Evolutionary conservation across 1,284 basidiomycete genomes (phyloP).

Genomic region (Ustilago loliicola): DNA sequence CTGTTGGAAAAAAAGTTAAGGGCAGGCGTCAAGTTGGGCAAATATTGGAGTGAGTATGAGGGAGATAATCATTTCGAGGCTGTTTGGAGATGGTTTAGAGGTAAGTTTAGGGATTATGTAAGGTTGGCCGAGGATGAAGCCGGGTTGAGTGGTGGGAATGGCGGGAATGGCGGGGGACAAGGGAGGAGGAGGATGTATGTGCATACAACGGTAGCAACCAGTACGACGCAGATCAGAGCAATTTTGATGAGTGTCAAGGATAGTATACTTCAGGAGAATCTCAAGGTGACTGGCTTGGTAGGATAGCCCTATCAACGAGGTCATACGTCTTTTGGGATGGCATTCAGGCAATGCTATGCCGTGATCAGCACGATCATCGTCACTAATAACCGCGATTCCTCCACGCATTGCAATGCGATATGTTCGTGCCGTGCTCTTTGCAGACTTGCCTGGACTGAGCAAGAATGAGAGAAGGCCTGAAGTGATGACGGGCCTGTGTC

Average conservation of each 20-base stretch:
- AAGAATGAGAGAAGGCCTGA: no score
- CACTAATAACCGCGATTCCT: no score
- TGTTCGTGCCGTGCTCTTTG: no score
- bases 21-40: constrained; percentile 15
- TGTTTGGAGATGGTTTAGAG: constrained; percentile 56
- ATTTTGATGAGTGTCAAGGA: constrained; percentile 60
- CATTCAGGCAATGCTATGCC: no score
- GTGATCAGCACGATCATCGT: no score
- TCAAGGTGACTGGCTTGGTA: constrained; percentile 39
- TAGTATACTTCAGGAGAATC: constrained; percentile 44
- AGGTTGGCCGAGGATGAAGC: constrained; percentile 20
- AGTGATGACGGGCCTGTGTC: no score
- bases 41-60: constrained; percentile 44
- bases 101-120: constrained; percentile 34
- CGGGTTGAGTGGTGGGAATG: not conserved
- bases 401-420: no score
- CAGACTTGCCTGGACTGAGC: no score
- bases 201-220: constrained; percentile 57
- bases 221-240: constrained; percentile 54
- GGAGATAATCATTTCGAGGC: constrained; percentile 56
- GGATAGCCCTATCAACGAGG: constrained; percentile 7
- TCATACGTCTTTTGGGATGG: no score
- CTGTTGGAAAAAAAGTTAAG: constrained; percentile 47
- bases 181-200: constrained; percentile 53
- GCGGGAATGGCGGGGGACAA: not conserved